Conservation (phyloP, 2,329 filamentous ascomycete genomes). For the Aspergillus neotritici region DNA sequence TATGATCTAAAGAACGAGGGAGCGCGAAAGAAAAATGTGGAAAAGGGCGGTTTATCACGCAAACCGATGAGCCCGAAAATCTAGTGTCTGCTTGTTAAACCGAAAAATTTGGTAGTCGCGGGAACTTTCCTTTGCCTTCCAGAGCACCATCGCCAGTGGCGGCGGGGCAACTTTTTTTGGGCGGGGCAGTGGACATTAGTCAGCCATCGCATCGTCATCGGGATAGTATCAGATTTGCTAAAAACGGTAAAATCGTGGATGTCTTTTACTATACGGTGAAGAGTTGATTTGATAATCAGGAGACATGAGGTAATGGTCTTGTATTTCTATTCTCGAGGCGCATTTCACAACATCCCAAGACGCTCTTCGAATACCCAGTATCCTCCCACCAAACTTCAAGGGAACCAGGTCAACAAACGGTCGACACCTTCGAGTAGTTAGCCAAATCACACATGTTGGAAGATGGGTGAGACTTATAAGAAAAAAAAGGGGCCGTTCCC, state of each 20-base stretch:
- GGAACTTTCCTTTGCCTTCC: constrained; percentile 29
- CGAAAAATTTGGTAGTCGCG: constrained; percentile 21
- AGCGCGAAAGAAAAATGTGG: not conserved
- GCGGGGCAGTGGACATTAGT: constrained; percentile 17
- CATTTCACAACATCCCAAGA: too few relatives aligned
- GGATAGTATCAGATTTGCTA: constrained; percentile 10
- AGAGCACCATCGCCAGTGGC: constrained; percentile 9
- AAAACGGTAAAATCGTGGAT: not conserved
- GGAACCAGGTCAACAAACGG: too few relatives aligned
- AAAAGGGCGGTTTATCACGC: not conserved
- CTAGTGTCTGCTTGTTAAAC: not conserved
- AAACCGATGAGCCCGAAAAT: constrained; percentile 3
- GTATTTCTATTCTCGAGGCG: not conserved
- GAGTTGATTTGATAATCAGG: not conserved
- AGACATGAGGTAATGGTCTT: not conserved
- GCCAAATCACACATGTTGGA: constrained; percentile 8
- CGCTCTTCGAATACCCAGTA: too few relatives aligned
- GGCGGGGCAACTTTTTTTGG: constrained; percentile 20
- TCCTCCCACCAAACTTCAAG: too few relatives aligned
- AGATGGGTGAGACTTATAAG: constrained; percentile 33
- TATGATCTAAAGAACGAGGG: not conserved
- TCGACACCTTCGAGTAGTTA: constrained; percentile 27
- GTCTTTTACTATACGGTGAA: too few relatives aligned
- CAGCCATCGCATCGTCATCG: constrained; percentile 12
- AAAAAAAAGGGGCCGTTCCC: constrained; percentile 31